A percentile compares a stretch with the other conserved stretches of the same genome.
phyloP scores from a whole-genome alignment of 1,139 yeast species.

The Suhomyces coccinellae region DNA sequence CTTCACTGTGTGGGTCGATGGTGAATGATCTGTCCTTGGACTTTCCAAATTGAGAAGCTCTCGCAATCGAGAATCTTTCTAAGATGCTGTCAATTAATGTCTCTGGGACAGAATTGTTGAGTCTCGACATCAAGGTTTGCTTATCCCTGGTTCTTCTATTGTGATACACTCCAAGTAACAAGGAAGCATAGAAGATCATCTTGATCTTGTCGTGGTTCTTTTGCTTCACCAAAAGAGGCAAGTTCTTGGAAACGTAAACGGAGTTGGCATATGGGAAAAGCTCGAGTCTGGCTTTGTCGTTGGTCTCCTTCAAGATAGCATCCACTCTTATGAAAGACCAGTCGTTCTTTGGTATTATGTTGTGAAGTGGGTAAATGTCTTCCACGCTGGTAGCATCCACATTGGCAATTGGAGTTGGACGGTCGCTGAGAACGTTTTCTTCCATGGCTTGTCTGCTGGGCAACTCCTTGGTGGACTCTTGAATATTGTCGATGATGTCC shows the following conservation, averaged over 20 bases:
- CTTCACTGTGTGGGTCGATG: constrained; percentile 86
- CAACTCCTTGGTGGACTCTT: constrained; percentile 64
- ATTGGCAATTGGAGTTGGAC: constrained; percentile 83
- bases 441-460: constrained; percentile 68
- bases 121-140: constrained; percentile 57
- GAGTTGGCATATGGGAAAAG: constrained; percentile 64
- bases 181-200: constrained; percentile 73
- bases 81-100: constrained; percentile 70
- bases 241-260: constrained; percentile 51
- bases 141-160: constrained; percentile 67
- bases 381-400: constrained; percentile 76
- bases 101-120: constrained; percentile 68
- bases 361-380: constrained; percentile 74
- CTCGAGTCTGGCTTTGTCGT: constrained; percentile 49
- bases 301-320: constrained; percentile 50
- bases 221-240: constrained; percentile 42
- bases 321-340: constrained; percentile 64
- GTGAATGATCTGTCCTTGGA: constrained; percentile 70
- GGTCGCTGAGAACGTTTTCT: constrained; percentile 54
- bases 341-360: constrained; percentile 69
- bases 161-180: constrained; percentile 76
- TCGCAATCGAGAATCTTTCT: constrained; percentile 64
- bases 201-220: constrained; percentile 61
- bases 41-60: constrained; percentile 68
- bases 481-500: constrained; percentile 82